phyloP scores from a whole-genome alignment of 2,329 filamentous ascomycete genomes.

The Ambrosiella xylebori region DNA sequence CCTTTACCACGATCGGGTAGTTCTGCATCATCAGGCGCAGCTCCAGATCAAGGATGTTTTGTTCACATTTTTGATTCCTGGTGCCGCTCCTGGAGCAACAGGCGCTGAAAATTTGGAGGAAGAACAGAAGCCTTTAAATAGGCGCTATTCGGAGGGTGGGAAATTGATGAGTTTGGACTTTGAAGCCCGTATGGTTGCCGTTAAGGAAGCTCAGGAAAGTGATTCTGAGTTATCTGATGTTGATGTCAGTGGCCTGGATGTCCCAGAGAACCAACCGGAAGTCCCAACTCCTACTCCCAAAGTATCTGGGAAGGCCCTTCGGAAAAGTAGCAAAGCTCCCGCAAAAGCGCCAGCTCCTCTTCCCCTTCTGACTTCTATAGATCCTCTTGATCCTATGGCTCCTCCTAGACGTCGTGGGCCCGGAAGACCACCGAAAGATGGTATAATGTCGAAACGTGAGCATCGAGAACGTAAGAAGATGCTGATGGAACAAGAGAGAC shows the following conservation, averaged over 20 bases:
- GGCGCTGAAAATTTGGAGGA: constrained; percentile 40
- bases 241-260: constrained; percentile 14
- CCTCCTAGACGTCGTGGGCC: constrained; percentile 46
- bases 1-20: constrained; percentile 37
- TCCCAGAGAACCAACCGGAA: constrained; percentile 8
- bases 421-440: constrained; percentile 67
- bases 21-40: constrained; percentile 45
- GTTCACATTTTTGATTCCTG: constrained; percentile 52
- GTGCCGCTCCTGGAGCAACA: constrained; percentile 37
- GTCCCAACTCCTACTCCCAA: not conserved
- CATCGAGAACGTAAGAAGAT: constrained; percentile 44
- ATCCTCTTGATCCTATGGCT: constrained; percentile 3
- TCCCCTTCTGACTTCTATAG: not conserved
- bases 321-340: not conserved
- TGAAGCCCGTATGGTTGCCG: constrained; percentile 40
- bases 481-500: constrained; percentile 24
- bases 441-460: constrained; percentile 67
- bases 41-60: constrained; percentile 56
- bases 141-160: constrained; percentile 36
- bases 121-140: constrained; percentile 24
- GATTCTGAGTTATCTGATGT: constrained; percentile 21
- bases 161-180: constrained; percentile 63
- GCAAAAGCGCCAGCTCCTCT: not conserved
- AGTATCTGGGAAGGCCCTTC: constrained; percentile 7
- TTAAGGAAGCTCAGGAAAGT: constrained; percentile 38